Conservation (phyloP, 495 filamentous ascomycete species). For the Annulohypoxylon nitens region DNA sequence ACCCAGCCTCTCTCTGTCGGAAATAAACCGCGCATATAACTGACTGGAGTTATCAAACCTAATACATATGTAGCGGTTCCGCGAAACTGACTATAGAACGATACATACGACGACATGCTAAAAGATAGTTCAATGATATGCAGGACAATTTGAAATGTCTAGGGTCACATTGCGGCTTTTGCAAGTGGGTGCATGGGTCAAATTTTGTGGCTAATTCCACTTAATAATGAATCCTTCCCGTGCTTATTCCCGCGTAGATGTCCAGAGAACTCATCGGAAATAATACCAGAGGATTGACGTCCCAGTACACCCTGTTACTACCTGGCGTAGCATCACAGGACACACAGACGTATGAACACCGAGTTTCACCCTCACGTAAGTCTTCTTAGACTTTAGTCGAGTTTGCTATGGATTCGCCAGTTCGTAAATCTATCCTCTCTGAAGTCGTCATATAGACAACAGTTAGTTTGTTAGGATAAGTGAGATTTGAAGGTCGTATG, state of each 20-base stretch:
- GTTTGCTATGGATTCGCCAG: neutral
- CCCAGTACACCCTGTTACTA: neutral
- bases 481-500: neutral
- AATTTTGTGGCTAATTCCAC: conserved; percentile 1
- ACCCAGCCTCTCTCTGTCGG: neutral
- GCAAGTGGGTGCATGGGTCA: neutral
- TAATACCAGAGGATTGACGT: neutral
- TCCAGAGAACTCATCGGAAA: neutral
- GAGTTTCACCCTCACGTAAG: conserved; percentile 8
- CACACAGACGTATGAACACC: neutral
- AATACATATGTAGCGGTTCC: neutral
- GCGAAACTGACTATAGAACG: neutral
- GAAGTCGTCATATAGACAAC: neutral
- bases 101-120: neutral
- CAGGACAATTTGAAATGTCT: neutral
- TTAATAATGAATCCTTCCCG: neutral
- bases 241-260: neutral
- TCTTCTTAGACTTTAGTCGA: neutral
- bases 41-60: neutral
- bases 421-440: conserved; percentile 3
- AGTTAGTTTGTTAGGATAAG: neutral
- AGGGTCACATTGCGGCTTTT: conserved; percentile 6
- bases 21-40: conserved; percentile 7
- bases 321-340: neutral
- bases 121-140: neutral